A percentile compares a stretch with the other conserved stretches of the same genome.
Conservation (phyloP, 768 basidiomycete genomes). For the Rickenella mellea region DNA sequence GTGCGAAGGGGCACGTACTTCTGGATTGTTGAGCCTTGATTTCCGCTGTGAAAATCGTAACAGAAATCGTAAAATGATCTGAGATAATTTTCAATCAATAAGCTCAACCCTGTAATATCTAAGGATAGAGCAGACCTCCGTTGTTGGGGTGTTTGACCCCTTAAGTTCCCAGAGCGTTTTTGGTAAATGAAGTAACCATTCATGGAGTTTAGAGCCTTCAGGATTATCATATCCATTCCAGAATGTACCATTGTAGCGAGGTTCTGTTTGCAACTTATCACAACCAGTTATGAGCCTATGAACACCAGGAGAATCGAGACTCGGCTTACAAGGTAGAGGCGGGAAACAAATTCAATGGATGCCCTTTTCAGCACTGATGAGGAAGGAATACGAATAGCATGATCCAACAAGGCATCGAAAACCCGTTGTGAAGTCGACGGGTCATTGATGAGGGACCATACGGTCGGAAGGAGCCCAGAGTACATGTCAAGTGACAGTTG, state of each 20-base stretch:
- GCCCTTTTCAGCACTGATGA: constrained; percentile 54
- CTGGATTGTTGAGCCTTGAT: constrained; percentile 29
- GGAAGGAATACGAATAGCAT: constrained; percentile 50
- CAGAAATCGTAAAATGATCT: constrained; percentile 55
- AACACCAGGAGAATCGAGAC: neutral
- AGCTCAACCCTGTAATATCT: neutral
- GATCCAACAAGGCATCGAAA: constrained; percentile 50
- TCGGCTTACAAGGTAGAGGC: constrained; percentile 36
- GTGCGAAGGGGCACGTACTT: constrained; percentile 27
- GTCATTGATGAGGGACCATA: constrained; percentile 64
- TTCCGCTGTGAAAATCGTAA: constrained; percentile 51
- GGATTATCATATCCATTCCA: constrained; percentile 20
- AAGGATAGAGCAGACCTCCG: constrained; percentile 41
- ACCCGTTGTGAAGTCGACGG: constrained; percentile 24
- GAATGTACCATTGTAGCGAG: constrained; percentile 42
- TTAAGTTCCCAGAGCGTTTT: constrained; percentile 82
- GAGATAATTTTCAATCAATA: neutral
- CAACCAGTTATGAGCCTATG: neutral
- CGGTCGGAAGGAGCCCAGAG: constrained; percentile 58
- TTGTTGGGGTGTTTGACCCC: constrained; percentile 38
- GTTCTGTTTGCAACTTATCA: constrained; percentile 52
- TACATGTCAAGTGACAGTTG: constrained; percentile 52
- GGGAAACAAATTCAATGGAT: constrained; percentile 68
- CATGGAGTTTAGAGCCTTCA: constrained; percentile 28
- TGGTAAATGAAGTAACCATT: constrained; percentile 73